These are phyloP conservation scores for Abrus precatorius DNA, from an alignment of 306 rosid genomes.

Conservation along the genomic window DNA sequence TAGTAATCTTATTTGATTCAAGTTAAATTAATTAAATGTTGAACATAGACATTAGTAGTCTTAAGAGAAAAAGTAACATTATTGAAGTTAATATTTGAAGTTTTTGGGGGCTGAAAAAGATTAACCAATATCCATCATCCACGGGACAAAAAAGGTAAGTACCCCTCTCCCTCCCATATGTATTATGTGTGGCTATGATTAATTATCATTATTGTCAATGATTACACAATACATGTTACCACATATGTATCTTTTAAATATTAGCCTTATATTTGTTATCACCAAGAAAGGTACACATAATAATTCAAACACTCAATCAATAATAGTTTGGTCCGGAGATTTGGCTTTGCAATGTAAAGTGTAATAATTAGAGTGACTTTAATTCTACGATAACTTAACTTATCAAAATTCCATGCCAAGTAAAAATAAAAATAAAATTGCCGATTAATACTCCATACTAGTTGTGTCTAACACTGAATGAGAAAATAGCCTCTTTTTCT, in stretches of 20 bases:
- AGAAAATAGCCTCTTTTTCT: background rate
- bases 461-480: background rate
- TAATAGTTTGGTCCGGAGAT: slow-evolving; percentile 27
- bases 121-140: background rate
- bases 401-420: background rate
- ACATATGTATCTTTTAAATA: slow-evolving; percentile 34
- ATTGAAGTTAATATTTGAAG: background rate
- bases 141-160: slow-evolving; percentile 7
- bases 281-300: slow-evolving; percentile 33
- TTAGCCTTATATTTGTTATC: slow-evolving; percentile 32
- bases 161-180: background rate
- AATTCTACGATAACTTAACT: slow-evolving; percentile 24
- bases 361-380: slow-evolving; percentile 28
- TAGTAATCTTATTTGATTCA: too few relatives aligned
- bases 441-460: background rate
- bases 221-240: slow-evolving; percentile 39
- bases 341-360: slow-evolving; percentile 34
- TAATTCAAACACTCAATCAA: slow-evolving; percentile 33
- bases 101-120: background rate
- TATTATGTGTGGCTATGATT: slow-evolving; percentile 37
- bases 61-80: background rate
- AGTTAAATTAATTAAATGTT: background rate
- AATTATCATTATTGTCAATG: slow-evolving; percentile 19
- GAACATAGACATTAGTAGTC: background rate
- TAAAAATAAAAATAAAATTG: background rate